Percentiles rank a stretch among this genome's conserved stretches.
Conservation (phyloP, 1,284 basidiomycete species). For the Marasmius oreades region DNA sequence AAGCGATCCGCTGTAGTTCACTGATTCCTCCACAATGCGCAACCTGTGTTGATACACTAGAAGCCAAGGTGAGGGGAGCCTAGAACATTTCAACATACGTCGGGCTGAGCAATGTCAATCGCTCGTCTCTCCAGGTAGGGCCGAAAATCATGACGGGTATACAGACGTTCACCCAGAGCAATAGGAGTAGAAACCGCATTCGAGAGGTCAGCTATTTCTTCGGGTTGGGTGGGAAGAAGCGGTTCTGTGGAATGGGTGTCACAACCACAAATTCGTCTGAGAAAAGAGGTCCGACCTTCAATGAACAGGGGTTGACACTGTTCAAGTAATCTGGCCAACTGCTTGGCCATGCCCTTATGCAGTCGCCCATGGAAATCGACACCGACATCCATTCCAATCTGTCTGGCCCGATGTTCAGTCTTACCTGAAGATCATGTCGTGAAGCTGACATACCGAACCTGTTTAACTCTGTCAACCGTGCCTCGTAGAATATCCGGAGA, state of each 20-base stretch:
- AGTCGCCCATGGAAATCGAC: conserved; percentile 63
- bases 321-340: conserved; percentile 66
- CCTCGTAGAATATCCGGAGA: conserved; percentile 50
- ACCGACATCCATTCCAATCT: conserved; percentile 64
- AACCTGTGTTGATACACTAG: conserved; percentile 38
- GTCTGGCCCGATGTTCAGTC: neutral
- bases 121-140: conserved; percentile 70
- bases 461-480: conserved; percentile 59
- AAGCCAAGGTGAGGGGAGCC: neutral
- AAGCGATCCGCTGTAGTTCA: conserved; percentile 67
- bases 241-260: conserved; percentile 42
- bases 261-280: neutral
- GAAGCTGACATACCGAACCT: conserved; percentile 47
- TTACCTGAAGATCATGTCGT: neutral
- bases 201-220: conserved; percentile 64
- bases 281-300: conserved; percentile 40
- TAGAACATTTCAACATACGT: conserved; percentile 36
- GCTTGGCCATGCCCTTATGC: conserved; percentile 77
- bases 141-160: conserved; percentile 65
- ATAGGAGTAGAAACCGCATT: conserved; percentile 63
- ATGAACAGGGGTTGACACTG: conserved; percentile 70
- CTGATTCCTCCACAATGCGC: conserved; percentile 73
- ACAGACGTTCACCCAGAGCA: conserved; percentile 70
- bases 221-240: conserved; percentile 63
- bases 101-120: conserved; percentile 75